Base-by-base conservation (phyloP, 1,284 basidiomycete genomes). In the Trametes polyzona region DNA sequence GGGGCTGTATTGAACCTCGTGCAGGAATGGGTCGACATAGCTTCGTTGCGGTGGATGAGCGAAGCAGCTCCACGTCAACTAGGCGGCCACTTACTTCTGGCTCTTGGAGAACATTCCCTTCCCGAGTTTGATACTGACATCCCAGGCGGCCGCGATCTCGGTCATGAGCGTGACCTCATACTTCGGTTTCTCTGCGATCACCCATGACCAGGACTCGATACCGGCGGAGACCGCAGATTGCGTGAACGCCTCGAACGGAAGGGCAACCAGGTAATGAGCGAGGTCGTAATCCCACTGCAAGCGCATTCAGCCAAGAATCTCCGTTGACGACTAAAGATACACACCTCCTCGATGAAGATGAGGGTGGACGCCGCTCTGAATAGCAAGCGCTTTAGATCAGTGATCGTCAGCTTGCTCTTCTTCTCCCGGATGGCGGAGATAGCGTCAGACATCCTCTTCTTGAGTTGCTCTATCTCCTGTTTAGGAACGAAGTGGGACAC, bases 121-220 rank as follows among this genome's bases (percentile, higher is more conserved):
- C 56, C 86, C 81, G 36, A 83, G 79, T 60, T 83, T 84, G 60
- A 96, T 90, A 2, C 92, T 93, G 58, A 83, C 81, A 37, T 88
- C 82, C 97, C 97, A 99, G 4, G 92, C 91, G 8, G 90, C 83
- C 27, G 93, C 78, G 53, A 99, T 85, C 69, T 98, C 95, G 11
- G 87, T 81, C 80, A 98, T 91, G 26, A 98, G 74, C 7, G 82
- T 82, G 74, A 91, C 79, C 70, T 90, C 87, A 23, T 86, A 78
- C 53, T 86, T 83, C 0, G 93, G 90, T 53, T 93, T 86, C 69
- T 96, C 92, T 16, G 93, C 87, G 47, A 98, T 92, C 0, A 98
- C 80, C 96, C 96, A 98, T 2, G 92, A 94, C 97, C 97, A 99
- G 4, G 93, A 90, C 70, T 98, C 95, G 47, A 95, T 90, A 0